Base-by-base conservation (phyloP, 306 rosid genomes). In the Cicer pinnatifidum region DNA sequence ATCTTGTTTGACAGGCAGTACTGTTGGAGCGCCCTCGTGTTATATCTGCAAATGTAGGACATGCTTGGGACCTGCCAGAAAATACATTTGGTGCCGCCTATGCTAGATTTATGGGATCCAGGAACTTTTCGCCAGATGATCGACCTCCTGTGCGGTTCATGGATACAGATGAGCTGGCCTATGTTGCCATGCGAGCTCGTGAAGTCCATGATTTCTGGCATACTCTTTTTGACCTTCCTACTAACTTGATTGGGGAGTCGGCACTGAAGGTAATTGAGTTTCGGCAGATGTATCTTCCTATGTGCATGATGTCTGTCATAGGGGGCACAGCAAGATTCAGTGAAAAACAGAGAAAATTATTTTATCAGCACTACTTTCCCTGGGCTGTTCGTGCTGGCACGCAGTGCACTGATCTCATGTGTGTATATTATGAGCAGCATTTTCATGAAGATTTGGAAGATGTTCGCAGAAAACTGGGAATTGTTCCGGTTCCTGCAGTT, bases 121-220 rank as follows among this genome's bases (percentile, higher is more conserved):
- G 99, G 80, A 95, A 90, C 84, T 95, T 95, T 59, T 91, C 97
- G 3, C 97, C 97, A 0, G 96, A 95, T 76, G 99, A 95, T 73
- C 78, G 99, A 39, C 97, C 97, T 51, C 97, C 92, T 0, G 99
- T 91, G 76, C 85, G 96, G 63, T 95, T 95, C 86, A 80, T 95
- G 92, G 99, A 90, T 81, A 84, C 92, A 0, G 91, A 88, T 44
- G 96, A 88, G 79, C 85, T 92, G 28, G 91, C 92, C 10, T 92
- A 88, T 75, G 95, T 90, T 10, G 89, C 92, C 71, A 90, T 84
- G 90, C 86, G 96, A 75, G 96, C 96, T 80, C 95, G 96, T 5
- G 96, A 92, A 85, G 95, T 92, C 75, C 98, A 92, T 56, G 96
- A 92, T 84, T 90, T 92, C 79, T 92, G 98, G 96, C 98, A 92